These are phyloP conservation scores for Gryganskiella cystojenkinii DNA, from an alignment of 192 early-diverging fungal species.

Conservation along the genomic window DNA sequence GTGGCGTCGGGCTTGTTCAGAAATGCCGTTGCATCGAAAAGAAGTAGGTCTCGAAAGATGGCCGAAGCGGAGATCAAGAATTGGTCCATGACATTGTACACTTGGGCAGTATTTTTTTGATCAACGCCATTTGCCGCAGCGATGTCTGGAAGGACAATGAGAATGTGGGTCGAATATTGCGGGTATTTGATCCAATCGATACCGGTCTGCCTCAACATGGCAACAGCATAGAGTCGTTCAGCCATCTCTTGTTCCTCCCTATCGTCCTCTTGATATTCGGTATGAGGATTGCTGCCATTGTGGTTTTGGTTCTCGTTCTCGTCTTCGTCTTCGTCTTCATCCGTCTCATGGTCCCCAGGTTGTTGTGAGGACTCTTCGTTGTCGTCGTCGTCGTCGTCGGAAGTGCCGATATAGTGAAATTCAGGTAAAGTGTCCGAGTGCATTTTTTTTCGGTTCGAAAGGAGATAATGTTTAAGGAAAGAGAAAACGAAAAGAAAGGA, in stretches of 20 bases:
- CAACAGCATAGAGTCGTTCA: slow-evolving; percentile 6
- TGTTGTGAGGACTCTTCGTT: not conserved
- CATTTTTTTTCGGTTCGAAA: too few species aligned
- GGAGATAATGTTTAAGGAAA: not conserved
- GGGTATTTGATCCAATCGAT: slow-evolving; percentile 8
- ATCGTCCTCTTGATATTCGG: not conserved
- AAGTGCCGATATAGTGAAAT: not conserved
- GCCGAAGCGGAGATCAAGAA: slow-evolving; percentile 28
- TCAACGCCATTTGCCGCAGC: too few species aligned
- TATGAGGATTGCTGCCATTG: not conserved
- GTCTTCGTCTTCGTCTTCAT: not conserved
- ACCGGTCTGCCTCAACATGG: slow-evolving; percentile 1
- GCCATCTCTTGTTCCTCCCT: not conserved
- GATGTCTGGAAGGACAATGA: slow-evolving; percentile 10
- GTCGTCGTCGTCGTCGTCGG: not conserved
- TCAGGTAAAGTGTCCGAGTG: not conserved
- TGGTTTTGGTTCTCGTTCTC: not conserved
- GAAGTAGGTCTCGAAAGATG: slow-evolving; percentile 25
- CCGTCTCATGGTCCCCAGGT: not conserved
- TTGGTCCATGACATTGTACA: slow-evolving; percentile 10
- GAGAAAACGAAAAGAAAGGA: not conserved
- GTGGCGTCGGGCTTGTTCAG: too few species aligned
- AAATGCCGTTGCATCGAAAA: not conserved
- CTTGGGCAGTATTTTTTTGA: not conserved
- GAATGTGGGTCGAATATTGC: slow-evolving; percentile 15